Evolutionary conservation across 352 stramenopile species (phyloP).

Genomic region (Pythium rishiriense): DNA sequence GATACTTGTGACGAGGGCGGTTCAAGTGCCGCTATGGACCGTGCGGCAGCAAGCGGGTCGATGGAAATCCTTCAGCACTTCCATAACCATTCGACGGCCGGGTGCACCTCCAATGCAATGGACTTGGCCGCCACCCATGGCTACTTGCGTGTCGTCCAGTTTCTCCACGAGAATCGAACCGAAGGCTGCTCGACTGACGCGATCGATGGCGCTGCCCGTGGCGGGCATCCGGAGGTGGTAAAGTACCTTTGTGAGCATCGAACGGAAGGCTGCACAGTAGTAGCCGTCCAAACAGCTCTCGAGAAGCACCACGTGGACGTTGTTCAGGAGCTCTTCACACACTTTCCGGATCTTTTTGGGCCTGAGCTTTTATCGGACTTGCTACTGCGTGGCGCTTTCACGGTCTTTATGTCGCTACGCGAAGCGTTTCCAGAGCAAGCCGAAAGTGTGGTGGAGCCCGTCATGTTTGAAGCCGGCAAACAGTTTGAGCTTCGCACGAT

Average conservation of each 20-base stretch:
- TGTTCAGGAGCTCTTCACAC: neutral
- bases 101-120: neutral
- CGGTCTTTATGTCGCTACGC: neutral
- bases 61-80: neutral
- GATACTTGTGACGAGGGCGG: neutral
- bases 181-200: neutral
- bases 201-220: neutral
- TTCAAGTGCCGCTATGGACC: neutral
- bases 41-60: neutral
- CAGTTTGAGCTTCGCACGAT: neutral
- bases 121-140: neutral
- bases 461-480: conserved; percentile 1
- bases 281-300: neutral
- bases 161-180: neutral
- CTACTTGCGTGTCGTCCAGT: neutral
- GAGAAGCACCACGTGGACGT: neutral
- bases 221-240: neutral
- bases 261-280: neutral
- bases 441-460: neutral
- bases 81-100: neutral
- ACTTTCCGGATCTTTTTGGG: neutral
- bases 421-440: neutral
- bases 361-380: neutral
- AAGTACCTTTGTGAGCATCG: neutral
- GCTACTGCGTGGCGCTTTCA: neutral